Evolutionary conservation across 2,329 filamentous ascomycete species (phyloP), one percentile per base, ranked within the genome.

Genomic region (Claviceps digitariae): DNA sequence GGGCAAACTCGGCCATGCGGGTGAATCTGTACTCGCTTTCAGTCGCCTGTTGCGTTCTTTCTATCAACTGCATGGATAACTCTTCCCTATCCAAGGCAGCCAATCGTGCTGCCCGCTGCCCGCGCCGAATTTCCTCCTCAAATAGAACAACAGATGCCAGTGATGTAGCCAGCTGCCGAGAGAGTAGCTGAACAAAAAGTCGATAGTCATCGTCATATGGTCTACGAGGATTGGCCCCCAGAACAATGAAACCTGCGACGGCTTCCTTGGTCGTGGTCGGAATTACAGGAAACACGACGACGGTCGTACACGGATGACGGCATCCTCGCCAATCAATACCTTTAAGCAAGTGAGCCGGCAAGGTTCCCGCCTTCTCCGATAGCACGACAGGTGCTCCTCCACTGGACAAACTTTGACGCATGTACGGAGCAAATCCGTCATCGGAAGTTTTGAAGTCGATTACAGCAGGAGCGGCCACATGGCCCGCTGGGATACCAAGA

Each of bases 191-290:
- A 40, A 91, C 75, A 60, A 91, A 93, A 0, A 91, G 72, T 57
- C 81, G 79, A 62, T 91, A 93, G 58, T 91, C 87, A 40, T 86
- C 82, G 60, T 93, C 86, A 60, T 87, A 93, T 0, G 85, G 87
- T 50, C 87, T 76, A 44, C 86, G 74, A 1, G 88, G 86, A 63
- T 94, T 94, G 10, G 87, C 74, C 4, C 87, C 88, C 64, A 93
- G 74, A 2, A 93, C 78, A 9, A 93, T 74, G 62, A 93, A 93
- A 0, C 87, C 88, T 1, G 90, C 77, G 1, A 86, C 82, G 2
- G 77, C 78, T 52, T 90, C 86, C 3, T 82, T 82, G 2, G 82
- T 74, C 0, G 72, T 86, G 0, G 85, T 90, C 0, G 87, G 84
- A 60, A 89, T 82, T 17, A 94, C 83, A 0, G 88, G 87, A 61